Conservation (phyloP, 2,329 filamentous ascomycete genomes). For the Penicillium sp. region DNA sequence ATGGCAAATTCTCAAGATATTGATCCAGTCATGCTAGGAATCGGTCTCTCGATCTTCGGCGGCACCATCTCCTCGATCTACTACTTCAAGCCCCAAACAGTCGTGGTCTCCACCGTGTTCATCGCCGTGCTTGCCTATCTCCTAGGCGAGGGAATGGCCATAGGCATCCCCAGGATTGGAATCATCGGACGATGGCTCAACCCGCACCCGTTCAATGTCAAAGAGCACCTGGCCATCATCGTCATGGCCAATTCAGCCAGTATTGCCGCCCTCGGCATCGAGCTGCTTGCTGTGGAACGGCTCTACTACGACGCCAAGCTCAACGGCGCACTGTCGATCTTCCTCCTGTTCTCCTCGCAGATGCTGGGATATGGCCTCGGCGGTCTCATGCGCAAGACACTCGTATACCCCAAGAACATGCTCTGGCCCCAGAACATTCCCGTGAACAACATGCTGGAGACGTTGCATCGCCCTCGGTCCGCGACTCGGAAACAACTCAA, state of each 20-base stretch:
- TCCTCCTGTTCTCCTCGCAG: conserved; percentile 50
- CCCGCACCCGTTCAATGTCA: conserved; percentile 40
- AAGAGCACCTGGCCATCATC: conserved; percentile 35
- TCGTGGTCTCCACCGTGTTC: conserved; percentile 47
- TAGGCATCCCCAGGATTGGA: conserved; percentile 37
- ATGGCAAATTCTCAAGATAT: no score
- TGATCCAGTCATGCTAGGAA: conserved; percentile 13
- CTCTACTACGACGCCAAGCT: conserved; percentile 48
- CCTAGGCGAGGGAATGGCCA: conserved; percentile 41
- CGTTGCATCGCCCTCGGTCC: conserved; percentile 38
- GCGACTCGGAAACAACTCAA: conserved; percentile 35
- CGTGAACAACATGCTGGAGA: conserved; percentile 40
- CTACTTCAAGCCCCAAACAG: conserved; percentile 50
- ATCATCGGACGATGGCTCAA: conserved; percentile 40
- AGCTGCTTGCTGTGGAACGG: conserved; percentile 47
- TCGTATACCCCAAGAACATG: conserved; percentile 52
- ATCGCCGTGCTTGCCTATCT: conserved; percentile 47
- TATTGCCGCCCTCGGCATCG: conserved; percentile 34
- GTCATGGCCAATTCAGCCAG: conserved; percentile 47
- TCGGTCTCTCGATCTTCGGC: conserved; percentile 38
- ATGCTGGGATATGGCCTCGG: conserved; percentile 51
- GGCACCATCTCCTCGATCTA: conserved; percentile 47
- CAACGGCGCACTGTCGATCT: conserved; percentile 42
- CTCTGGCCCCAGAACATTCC: conserved; percentile 45
- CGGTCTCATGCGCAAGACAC: conserved; percentile 47